These are phyloP conservation scores for Exserohilum turcica DNA, from an alignment of 2,329 filamentous ascomycete species.

Conservation along the genomic window DNA sequence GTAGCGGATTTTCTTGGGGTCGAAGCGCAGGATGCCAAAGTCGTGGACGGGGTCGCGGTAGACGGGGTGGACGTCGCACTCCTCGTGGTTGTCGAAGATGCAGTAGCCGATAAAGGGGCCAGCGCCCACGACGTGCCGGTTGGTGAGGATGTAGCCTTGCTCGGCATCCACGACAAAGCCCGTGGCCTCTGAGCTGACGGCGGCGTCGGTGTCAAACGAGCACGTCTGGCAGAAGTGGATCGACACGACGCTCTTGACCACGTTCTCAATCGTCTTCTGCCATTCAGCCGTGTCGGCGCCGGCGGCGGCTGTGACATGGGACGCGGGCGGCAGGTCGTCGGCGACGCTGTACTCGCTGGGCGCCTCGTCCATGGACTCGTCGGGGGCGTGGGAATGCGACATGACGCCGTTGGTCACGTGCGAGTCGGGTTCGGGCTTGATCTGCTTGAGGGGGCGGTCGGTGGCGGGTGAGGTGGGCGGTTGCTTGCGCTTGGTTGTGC, in stretches of 20 bases:
- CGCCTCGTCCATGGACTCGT: conserved; percentile 43
- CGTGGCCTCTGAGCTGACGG: conserved; percentile 91
- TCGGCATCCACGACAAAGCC: conserved; percentile 97
- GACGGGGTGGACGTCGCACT: conserved; percentile 92
- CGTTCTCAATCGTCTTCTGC: conserved; percentile 93
- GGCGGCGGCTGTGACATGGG: conserved; percentile 50
- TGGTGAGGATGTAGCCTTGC: conserved; percentile 69
- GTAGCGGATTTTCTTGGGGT: conserved; percentile 95
- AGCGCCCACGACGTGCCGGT: conserved; percentile 84
- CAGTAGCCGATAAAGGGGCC: conserved; percentile 98
- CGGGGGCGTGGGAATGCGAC: conserved; percentile 22
- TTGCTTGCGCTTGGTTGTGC: conserved; percentile 62
- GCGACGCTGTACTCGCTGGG: conserved; percentile 47
- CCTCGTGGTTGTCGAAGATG: conserved; percentile 98
- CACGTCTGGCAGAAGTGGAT: conserved; percentile 98
- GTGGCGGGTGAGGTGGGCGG: conserved; percentile 52
- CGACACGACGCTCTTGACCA: conserved; percentile 95
- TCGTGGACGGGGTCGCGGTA: conserved; percentile 99
- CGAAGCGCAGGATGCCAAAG: conserved; percentile 95
- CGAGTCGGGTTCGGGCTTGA: conserved; percentile 54
- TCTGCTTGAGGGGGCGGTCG: conserved; percentile 62
- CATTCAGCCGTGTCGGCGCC: conserved; percentile 77
- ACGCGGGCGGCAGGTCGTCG: conserved; percentile 43
- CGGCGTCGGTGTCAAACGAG: conserved; percentile 96
- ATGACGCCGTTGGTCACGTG: conserved; percentile 46